Evolutionary conservation across 768 basidiomycete species (phyloP), one percentile per base, ranked within the genome.

Genomic region (Suillus subalutaceus): DNA sequence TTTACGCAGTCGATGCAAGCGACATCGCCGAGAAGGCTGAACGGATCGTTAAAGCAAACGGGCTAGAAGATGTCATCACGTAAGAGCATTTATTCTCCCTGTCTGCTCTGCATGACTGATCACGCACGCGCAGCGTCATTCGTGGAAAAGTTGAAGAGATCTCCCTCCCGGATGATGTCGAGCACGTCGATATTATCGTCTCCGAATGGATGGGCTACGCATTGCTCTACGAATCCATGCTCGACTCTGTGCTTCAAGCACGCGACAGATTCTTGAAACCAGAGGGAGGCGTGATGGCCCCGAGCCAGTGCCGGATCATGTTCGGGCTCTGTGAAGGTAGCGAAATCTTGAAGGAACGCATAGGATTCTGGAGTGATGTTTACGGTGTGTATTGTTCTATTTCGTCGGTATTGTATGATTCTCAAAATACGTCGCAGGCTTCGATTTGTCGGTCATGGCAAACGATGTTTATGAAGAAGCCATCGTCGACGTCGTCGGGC

Each of bases 151-250:
- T 98, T 32, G 97, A 99, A 78, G 89, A 96, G 26, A 90, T 99
- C 65, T 76, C 70, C 8, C 81, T 98, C 1, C 94, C 93, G 2
- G 88, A 90, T 61, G 86, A 79, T 62, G 79, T 90, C 59, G 81
- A 85, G 12, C 82, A 93, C 62, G 97, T 99, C 30, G 97, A 99
- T 75, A 86, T 99, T 66, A 96, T 99, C 76, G 82, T 99, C 61
- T 96, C 94, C 5, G 97, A 99, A 78, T 99, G 97, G 97, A 98
- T 98, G 97, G 95, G 90, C 18, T 94, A 94, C 72, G 90, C 90
- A 1, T 81, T 94, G 30, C 84, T 98, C 26, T 98, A 98, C 77
- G 97, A 99, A 78, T 93, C 92, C 52, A 98, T 99, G 97, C 86
- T 99, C 41, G 97, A 98, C 77, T 97, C 96, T 2, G 97, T 99